phyloP scores from a whole-genome alignment of 208 protist genomes.

The Wallacemonas sp. region DNA sequence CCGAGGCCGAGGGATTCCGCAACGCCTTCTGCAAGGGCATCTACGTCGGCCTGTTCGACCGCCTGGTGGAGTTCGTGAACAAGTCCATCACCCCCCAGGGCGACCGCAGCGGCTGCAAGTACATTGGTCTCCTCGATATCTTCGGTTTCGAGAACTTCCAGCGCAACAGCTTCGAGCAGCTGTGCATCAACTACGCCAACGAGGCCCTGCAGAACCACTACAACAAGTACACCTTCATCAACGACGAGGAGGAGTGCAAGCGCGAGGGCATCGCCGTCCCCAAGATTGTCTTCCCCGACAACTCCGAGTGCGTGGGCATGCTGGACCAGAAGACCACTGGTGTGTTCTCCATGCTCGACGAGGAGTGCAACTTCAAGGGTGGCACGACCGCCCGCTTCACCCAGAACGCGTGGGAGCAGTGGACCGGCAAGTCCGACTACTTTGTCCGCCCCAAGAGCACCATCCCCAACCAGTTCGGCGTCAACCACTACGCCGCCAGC shows the following conservation, averaged over 20 bases:
- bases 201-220: conserved; percentile 98
- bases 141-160: conserved; percentile 97
- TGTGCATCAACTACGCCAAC: conserved; percentile 98
- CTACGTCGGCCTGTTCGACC: conserved; percentile 90
- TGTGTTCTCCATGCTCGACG: conserved; percentile 91
- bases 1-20: conserved; percentile 78
- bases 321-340: conserved; percentile 76
- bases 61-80: conserved; percentile 89
- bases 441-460: conserved; percentile 88
- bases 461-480: conserved; percentile 84
- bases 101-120: conserved; percentile 55
- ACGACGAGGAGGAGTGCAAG: conserved; percentile 93
- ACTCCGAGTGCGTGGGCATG: conserved; percentile 86
- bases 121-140: conserved; percentile 96
- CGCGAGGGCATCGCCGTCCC: conserved; percentile 78
- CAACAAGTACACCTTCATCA: conserved; percentile 96
- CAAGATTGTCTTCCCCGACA: conserved; percentile 87
- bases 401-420: conserved; percentile 71
- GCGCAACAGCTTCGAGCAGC: conserved; percentile 96
- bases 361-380: conserved; percentile 86
- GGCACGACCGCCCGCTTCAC: conserved; percentile 74
- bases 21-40: conserved; percentile 91
- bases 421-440: conserved; percentile 51
- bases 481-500: conserved; percentile 91
- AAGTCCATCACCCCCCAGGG: conserved; percentile 60